Base-by-base conservation (phyloP, 225 moss, liverwort and hornwort genomes). In the Marchantia polymorpha region DNA sequence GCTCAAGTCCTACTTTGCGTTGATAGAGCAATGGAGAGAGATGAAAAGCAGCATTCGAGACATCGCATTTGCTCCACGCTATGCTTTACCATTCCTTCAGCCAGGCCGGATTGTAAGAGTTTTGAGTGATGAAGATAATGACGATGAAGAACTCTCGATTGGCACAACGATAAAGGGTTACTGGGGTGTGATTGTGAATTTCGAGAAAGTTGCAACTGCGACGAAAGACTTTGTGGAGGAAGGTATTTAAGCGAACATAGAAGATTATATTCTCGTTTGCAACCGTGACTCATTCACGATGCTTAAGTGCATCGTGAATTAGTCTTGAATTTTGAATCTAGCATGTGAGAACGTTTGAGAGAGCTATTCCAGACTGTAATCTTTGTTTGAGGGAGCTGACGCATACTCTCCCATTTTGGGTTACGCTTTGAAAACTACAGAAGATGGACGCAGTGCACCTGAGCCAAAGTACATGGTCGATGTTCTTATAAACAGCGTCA, bases 171-270 rank as follows among this genome's bases (percentile, higher is more conserved):
- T 81, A 51, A 79, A 71, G 3, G 88, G 92, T 19, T 89, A 90
- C 47, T 95, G 95, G 99, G 99, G 99, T 50, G 93, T 93, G 31
- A 81, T 99, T 10, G 87, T 95, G 54, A 99, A 95, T 76, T 99
- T 99, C 81, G 95, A 99, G 80, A 99, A 91, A 83, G 82, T 92
- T 27, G 92, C 87, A 60, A 83, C 78, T 82, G 87, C 83, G 52
- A 83, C 76, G 6, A 91, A 94, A 85, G 99, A 99, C 64, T 70
- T 86, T 12, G 82, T 76, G 52, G 92, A 91, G 61, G 86, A 76
- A 54, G 83, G 83, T 86, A 74, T 80, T 65, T 59, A 26, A 8
- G 64, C n/a, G 12, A 3, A 76, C 8, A 60, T 19, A 16, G 13
- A 60, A 4, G 19, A 64, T 58, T 29, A 0, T 53, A n/a, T 78